Base-by-base conservation (phyloP, 2,329 filamentous ascomycete genomes). In the Colletotrichum sp. region DNA sequence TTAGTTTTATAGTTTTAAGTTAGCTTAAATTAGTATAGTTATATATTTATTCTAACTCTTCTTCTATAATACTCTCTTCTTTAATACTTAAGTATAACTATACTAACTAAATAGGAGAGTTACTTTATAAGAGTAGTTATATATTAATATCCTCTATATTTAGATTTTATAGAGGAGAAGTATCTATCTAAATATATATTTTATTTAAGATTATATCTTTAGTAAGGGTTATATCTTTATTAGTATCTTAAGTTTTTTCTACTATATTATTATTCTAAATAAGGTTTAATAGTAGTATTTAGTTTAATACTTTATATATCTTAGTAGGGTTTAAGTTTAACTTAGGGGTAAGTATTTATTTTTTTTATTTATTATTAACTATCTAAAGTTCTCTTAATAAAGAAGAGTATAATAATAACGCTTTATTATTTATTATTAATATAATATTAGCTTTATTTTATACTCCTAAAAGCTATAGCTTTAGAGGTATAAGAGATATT, bases 401-500 rank as follows among this genome's bases (percentile, higher is more conserved):
- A 32, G 4, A 32, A 12, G 5, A 4, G 4, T 32, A 12, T 32
- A 32, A 12, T 32, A 32, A 32, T 32, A 32, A 1, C 1, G 3
- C 4, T 32, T 32, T 32, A 32, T 32, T 32, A 32, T 32, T 4
- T 32, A 32, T 32, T 32, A 32, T 32, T 32, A 32, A 32, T 32
- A 32, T 32, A 32, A 32, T 5, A 12, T 32, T 32, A 32, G 6
- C 13, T 36, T 36, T 36, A 36, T 7, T 15, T 36, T 15, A 36
- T 15, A 36, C 2, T 36, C 1, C 3, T 36, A 36, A 1, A 36
- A 36, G 1, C 1, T 36, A 36, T 7, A 36, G 6, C 1, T 36
- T 6, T 15, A 36, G 0, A 15, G 6, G 6, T 7, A 7, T 15
- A 15, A 7, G 3, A 2, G 32, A 36, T 36, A 36, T 15, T 36